Conservation (phyloP, 2,329 filamentous ascomycete species). For the Microthyrium microscopicum region DNA sequence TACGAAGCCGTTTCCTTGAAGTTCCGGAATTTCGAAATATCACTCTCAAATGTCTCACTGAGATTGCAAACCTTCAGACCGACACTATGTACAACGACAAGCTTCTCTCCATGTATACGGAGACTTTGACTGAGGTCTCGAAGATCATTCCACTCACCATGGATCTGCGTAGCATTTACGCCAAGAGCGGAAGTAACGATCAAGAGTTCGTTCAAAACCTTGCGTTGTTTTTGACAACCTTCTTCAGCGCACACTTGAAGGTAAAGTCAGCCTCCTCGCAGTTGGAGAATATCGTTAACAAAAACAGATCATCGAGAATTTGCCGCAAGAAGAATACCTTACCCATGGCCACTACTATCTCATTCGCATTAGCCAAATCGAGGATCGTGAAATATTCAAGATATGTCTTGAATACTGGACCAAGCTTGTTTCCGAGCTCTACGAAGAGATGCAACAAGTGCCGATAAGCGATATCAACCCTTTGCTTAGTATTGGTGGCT, state of each 20-base stretch:
- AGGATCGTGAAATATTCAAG: constrained; percentile 98
- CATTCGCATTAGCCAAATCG: constrained; percentile 95
- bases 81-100: constrained; percentile 84
- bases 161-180: constrained; percentile 82
- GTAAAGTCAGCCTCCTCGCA: constrained; percentile 14
- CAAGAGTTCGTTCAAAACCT: constrained; percentile 97
- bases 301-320: constrained; percentile 83
- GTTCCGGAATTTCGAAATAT: constrained; percentile 92
- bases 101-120: constrained; percentile 95
- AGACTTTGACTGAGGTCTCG: constrained; percentile 81
- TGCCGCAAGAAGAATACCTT: constrained; percentile 88
- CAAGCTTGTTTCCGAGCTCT: constrained; percentile 91
- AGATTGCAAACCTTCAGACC: constrained; percentile 87
- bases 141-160: constrained; percentile 83
- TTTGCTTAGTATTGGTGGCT: constrained; percentile 61
- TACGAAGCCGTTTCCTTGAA: constrained; percentile 82
- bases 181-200: constrained; percentile 76
- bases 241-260: constrained; percentile 81
- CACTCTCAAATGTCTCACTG: constrained; percentile 88
- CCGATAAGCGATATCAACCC: constrained; percentile 89
- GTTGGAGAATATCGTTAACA: not conserved
- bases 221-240: constrained; percentile 90
- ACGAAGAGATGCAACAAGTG: constrained; percentile 96
- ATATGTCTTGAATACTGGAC: constrained; percentile 99
- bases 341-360: constrained; percentile 96